A percentile compares a stretch with the other conserved stretches of the same genome.
phyloP scores from a whole-genome alignment of 129 eudicot genomes.

The Centaurea solstitialis region DNA sequence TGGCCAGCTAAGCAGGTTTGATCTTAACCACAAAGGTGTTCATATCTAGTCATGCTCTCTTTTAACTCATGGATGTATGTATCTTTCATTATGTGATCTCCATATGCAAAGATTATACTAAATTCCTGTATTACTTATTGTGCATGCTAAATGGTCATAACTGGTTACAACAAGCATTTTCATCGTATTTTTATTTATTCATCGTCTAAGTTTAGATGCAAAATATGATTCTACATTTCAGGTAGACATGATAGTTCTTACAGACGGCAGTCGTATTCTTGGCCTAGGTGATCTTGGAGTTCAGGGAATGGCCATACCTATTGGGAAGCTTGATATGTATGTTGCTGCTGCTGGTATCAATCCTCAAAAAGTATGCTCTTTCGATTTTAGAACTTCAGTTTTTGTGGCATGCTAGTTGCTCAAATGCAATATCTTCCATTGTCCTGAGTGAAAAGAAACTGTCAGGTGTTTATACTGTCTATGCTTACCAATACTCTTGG shows the following conservation, averaged over 20 bases:
- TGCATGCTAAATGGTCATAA: not conserved
- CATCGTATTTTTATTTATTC: too few species aligned
- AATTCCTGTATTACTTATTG: not conserved
- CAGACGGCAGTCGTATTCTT: slow-evolving; percentile 99
- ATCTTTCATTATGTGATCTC: not conserved
- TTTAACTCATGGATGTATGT: not conserved
- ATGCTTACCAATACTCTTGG: slow-evolving; percentile 1
- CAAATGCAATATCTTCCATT: not conserved
- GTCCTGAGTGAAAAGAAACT: not conserved
- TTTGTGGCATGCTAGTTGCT: slow-evolving; percentile 10
- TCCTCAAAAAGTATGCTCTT: slow-evolving; percentile 76
- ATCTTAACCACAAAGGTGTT: not conserved
- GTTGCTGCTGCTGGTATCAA: slow-evolving; percentile 99
- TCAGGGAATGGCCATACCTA: slow-evolving; percentile 98
- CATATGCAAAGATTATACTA: not conserved
- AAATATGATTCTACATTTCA: slow-evolving; percentile 29
- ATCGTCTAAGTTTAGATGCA: not conserved
- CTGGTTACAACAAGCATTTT: not conserved
- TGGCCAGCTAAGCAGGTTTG: slow-evolving; percentile 92
- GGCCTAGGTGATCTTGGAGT: slow-evolving; percentile 99
- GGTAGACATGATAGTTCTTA: slow-evolving; percentile 98
- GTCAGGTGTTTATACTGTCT: not conserved
- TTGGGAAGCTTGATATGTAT: slow-evolving; percentile 98
- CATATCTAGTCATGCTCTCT: not conserved
- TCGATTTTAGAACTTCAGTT: slow-evolving; percentile 14